These are phyloP conservation scores for Lasiodiplodia citricola DNA, from an alignment of 2,329 filamentous ascomycete species.

Conservation along the genomic window DNA sequence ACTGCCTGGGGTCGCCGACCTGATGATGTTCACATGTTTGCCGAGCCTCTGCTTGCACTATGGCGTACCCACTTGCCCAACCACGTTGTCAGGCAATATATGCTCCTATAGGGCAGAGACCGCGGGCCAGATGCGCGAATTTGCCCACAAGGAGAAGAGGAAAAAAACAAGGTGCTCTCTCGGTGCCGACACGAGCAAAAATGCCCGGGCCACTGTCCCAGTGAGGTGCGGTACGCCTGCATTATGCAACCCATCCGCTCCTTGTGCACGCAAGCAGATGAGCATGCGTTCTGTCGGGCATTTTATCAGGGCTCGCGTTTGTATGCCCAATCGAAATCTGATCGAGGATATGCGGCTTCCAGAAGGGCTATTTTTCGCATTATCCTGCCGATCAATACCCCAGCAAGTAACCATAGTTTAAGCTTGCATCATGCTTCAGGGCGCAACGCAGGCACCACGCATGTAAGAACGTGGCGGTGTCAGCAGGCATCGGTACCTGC, in stretches of 20 bases:
- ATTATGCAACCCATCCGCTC: background rate
- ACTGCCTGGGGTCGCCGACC: background rate
- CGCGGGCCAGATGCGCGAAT: background rate
- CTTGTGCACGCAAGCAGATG: background rate
- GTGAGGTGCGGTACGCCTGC: background rate
- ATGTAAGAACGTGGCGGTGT: background rate
- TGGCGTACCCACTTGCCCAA: background rate
- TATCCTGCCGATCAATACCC: background rate
- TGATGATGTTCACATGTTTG: conserved; percentile 17
- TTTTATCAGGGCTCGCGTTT: background rate
- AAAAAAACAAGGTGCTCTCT: background rate
- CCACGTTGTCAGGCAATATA: background rate
- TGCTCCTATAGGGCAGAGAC: background rate
- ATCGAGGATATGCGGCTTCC: background rate
- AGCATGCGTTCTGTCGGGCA: background rate
- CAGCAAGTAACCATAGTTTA: background rate
- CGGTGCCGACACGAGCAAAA: background rate
- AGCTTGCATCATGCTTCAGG: background rate
- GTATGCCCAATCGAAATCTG: no score
- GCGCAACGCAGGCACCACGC: conserved; percentile 10
- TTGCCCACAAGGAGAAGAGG: background rate
- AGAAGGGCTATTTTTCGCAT: background rate
- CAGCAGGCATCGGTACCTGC: conserved; percentile 7
- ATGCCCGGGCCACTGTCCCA: background rate
- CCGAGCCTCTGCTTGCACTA: background rate